A percentile compares a stretch with the other conserved stretches of the same genome.
Evolutionary conservation across 73 alveolate species (phyloP).

Genomic region (Strombidium stylifer): DNA sequence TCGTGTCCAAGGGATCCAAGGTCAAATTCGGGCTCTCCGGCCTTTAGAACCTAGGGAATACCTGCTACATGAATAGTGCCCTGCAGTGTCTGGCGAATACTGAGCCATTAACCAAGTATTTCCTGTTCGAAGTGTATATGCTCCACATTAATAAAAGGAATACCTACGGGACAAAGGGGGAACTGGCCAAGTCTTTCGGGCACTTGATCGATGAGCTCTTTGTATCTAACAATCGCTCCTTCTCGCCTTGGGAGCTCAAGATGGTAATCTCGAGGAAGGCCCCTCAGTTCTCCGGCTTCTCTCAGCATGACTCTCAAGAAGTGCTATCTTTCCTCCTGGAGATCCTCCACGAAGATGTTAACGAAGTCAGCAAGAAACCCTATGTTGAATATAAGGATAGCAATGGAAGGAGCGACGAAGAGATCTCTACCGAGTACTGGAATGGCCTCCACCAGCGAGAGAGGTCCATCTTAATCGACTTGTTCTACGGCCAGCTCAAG

Average conservation of each 20-base stretch:
- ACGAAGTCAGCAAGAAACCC: constrained; percentile 69
- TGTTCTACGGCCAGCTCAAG: constrained; percentile 82
- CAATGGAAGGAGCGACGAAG: constrained; percentile 30
- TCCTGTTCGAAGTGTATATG: constrained; percentile 53
- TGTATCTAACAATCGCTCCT: constrained; percentile 11
- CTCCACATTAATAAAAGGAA: constrained; percentile 71
- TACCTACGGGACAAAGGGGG: constrained; percentile 53
- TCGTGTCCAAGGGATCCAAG: neutral
- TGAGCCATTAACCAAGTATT: constrained; percentile 65
- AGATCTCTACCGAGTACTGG: constrained; percentile 47
- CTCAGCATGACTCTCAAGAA: constrained; percentile 81
- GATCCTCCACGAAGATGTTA: constrained; percentile 81
- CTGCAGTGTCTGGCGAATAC: constrained; percentile 78
- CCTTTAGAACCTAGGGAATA: constrained; percentile 83
- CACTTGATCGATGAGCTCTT: constrained; percentile 50
- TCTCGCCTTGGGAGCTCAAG: constrained; percentile 79
- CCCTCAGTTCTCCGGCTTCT: constrained; percentile 53
- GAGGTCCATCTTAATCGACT: constrained; percentile 71
- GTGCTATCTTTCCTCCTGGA: constrained; percentile 70
- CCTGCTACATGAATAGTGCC: constrained; percentile 90
- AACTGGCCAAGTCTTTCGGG: constrained; percentile 59
- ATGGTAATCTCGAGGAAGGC: constrained; percentile 58
- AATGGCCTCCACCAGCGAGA: constrained; percentile 60
- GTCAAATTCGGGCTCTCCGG: constrained; percentile 75
- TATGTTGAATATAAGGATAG: constrained; percentile 65